These are phyloP conservation scores for Colletotrichum siamense DNA, from an alignment of 2,329 filamentous ascomycete species.

Conservation along the genomic window DNA sequence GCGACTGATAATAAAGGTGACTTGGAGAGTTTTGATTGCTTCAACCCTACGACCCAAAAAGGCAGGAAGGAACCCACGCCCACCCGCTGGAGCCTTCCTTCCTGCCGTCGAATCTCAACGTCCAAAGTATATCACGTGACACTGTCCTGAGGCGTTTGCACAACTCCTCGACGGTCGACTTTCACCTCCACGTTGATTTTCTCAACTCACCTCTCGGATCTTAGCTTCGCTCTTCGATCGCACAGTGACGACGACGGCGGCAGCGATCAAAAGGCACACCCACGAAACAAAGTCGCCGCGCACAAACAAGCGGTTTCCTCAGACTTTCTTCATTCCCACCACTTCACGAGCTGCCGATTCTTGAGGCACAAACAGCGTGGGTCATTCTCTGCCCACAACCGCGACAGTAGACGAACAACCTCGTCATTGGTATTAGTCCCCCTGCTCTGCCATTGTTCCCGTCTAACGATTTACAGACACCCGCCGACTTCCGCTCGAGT, in stretches of 20 bases:
- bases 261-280: not conserved
- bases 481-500: not conserved
- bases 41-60: not conserved
- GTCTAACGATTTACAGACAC: not conserved
- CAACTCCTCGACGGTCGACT: not conserved
- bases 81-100: not conserved
- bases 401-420: too few species aligned
- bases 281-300: not conserved
- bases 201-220: not conserved
- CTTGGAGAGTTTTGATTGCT: not conserved
- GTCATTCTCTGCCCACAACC: rapidly evolving
- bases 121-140: not conserved
- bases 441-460: too few species aligned
- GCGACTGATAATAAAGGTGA: not conserved
- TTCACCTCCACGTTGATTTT: not conserved
- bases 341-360: not conserved
- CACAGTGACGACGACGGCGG: rapidly evolving
- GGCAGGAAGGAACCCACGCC: not conserved
- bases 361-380: rapidly evolving
- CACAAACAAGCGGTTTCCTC: not conserved
- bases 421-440: too few species aligned
- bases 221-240: not conserved
- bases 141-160: not conserved
- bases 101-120: not conserved
- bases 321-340: not conserved